Percentiles rank a stretch among this genome's conserved stretches.
These are phyloP conservation scores for Lactifluus volemus DNA, from an alignment of 768 basidiomycete species.

Conservation along the genomic window DNA sequence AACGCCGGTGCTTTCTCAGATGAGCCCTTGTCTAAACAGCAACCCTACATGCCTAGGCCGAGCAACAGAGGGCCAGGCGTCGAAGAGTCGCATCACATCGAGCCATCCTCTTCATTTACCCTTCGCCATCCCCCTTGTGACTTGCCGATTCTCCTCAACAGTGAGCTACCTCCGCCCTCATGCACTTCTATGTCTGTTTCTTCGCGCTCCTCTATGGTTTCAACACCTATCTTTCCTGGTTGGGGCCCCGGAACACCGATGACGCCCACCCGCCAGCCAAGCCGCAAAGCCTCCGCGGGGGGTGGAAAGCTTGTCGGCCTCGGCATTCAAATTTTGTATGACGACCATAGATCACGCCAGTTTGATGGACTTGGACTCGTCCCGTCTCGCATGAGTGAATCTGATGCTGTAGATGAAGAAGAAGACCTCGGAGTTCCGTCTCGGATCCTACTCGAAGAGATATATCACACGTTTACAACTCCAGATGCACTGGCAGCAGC, in stretches of 20 bases:
- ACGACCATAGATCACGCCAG: conserved; percentile 4
- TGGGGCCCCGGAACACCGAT: conserved; percentile 7
- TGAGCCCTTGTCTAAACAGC: not conserved
- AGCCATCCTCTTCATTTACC: conserved; percentile 10
- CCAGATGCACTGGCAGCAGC: conserved; percentile 4
- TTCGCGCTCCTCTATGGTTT: conserved; percentile 16
- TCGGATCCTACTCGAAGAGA: conserved; percentile 20
- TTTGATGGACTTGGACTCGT: conserved; percentile 19
- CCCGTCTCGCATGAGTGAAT: conserved; percentile 9
- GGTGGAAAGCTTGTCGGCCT: conserved; percentile 14
- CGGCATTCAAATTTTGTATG: conserved; percentile 15
- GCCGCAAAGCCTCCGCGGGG: not conserved
- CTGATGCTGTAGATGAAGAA: conserved; percentile 10
- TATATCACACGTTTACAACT: conserved; percentile 17
- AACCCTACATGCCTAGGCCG: not conserved
- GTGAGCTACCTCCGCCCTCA: conserved; percentile 10
- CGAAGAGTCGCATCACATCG: not conserved
- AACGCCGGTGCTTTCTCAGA: not conserved
- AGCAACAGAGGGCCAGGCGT: not conserved
- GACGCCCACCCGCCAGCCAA: conserved; percentile 15
- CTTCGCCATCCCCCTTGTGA: conserved; percentile 6
- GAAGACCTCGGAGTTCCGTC: conserved; percentile 16
- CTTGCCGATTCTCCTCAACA: conserved; percentile 12
- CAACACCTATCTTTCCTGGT: conserved; percentile 10
- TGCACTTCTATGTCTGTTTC: conserved; percentile 11